Evolutionary conservation across 768 basidiomycete species (phyloP).

Genomic region (Phanerodontia chrysosporium): DNA sequence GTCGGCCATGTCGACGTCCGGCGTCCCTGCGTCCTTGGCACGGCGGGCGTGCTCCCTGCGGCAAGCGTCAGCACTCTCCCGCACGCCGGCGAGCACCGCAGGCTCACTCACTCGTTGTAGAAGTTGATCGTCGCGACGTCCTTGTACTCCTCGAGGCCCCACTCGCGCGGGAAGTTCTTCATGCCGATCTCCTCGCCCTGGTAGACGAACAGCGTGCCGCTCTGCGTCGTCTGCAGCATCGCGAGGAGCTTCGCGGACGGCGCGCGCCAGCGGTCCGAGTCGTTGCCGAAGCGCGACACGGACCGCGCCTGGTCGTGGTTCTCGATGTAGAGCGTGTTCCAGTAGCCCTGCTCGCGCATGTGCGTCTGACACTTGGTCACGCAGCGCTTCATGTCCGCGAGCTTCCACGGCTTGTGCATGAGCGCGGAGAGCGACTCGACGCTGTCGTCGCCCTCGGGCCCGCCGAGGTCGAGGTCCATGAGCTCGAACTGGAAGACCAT

Average conservation of each 20-base stretch:
- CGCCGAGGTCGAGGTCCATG: slow-evolving; percentile 52
- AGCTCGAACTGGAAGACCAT: slow-evolving; percentile 66
- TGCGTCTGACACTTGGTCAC: slow-evolving; percentile 50
- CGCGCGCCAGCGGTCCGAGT: slow-evolving; percentile 49
- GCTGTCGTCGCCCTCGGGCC: slow-evolving; percentile 11
- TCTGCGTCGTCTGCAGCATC: slow-evolving; percentile 54
- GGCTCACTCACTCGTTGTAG: slow-evolving; percentile 52
- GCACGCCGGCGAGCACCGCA: slow-evolving; percentile 1
- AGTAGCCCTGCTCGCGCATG: slow-evolving; percentile 55
- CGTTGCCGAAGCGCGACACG: slow-evolving; percentile 65
- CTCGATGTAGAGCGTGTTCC: slow-evolving; percentile 71
- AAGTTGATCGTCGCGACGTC: slow-evolving; percentile 62
- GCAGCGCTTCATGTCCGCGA: slow-evolving; percentile 46
- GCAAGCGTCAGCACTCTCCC: not conserved
- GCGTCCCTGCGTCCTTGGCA: slow-evolving; percentile 24
- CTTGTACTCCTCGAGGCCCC: slow-evolving; percentile 72
- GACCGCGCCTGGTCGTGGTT: slow-evolving; percentile 67
- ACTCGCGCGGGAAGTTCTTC: slow-evolving; percentile 55
- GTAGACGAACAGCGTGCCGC: slow-evolving; percentile 68
- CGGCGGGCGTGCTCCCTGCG: slow-evolving; percentile 24
- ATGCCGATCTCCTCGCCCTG: slow-evolving; percentile 74
- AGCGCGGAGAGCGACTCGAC: slow-evolving; percentile 34
- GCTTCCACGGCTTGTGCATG: slow-evolving; percentile 42
- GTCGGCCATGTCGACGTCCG: slow-evolving; percentile 58
- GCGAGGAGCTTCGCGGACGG: slow-evolving; percentile 63